Conservation (phyloP, 169 alveolate species). For the Plasmodium sp. region DNA sequence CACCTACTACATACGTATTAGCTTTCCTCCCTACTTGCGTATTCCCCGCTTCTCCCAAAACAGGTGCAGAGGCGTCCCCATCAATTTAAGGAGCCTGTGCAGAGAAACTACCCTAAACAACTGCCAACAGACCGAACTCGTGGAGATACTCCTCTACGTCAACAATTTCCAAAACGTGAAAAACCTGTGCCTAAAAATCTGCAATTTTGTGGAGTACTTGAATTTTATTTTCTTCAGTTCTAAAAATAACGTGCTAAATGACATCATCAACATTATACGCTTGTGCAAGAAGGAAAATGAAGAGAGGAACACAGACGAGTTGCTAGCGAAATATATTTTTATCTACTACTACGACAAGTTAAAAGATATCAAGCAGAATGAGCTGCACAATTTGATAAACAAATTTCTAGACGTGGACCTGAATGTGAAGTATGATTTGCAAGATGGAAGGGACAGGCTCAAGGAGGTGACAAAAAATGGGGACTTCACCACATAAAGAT, state of each 20-base stretch:
- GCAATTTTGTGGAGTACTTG: constrained; percentile 43
- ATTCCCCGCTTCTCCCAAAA: not conserved
- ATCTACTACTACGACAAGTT: constrained; percentile 48
- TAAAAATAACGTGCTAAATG: constrained; percentile 30
- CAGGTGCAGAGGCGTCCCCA: constrained; percentile 31
- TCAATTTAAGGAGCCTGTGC: constrained; percentile 42
- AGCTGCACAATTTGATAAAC: constrained; percentile 27
- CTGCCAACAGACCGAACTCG: constrained; percentile 30
- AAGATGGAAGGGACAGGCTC: not conserved
- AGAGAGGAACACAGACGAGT: not conserved
- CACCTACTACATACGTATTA: not conserved
- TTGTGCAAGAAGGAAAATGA: constrained; percentile 34
- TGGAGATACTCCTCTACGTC: constrained; percentile 29
- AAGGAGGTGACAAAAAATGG: constrained; percentile 39
- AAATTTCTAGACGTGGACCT: constrained; percentile 26
- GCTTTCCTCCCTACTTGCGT: not conserved
- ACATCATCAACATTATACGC: constrained; percentile 20
- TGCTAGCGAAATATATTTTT: constrained; percentile 25
- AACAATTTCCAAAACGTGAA: constrained; percentile 26
- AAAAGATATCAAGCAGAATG: constrained; percentile 21
- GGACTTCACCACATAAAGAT: not conserved
- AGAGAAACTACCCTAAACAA: constrained; percentile 40
- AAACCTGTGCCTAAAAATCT: constrained; percentile 12
- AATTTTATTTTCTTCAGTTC: constrained; percentile 46
- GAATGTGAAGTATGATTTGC: constrained; percentile 5